Conservation (phyloP, 1,139 yeast genomes). For the Debaryomycetaceae sp. region DNA sequence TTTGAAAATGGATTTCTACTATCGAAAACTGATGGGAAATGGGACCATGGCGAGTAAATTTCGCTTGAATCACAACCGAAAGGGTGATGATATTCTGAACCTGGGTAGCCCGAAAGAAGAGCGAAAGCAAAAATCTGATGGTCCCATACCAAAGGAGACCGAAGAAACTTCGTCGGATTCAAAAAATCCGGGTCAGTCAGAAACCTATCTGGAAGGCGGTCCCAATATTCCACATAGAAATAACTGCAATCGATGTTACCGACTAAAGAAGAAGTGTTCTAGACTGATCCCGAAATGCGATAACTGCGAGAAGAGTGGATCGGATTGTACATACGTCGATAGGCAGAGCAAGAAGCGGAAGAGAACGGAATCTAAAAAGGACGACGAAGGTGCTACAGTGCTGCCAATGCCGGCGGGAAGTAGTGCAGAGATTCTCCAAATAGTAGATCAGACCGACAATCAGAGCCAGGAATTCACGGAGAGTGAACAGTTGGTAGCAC, state of each 20-base stretch:
- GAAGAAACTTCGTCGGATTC: neutral
- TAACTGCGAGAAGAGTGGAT: conserved; percentile 32
- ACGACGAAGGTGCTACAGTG: conserved; percentile 1
- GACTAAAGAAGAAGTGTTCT: conserved; percentile 42
- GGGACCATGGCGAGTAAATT: conserved; percentile 38
- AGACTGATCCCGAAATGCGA: conserved; percentile 36
- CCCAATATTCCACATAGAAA: conserved; percentile 29
- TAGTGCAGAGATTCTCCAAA: conserved; percentile 5
- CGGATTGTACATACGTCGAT: conserved; percentile 37
- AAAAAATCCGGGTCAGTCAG: conserved; percentile 7
- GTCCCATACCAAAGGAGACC: neutral
- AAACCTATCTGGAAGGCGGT: conserved; percentile 12
- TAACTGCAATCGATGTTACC: conserved; percentile 42
- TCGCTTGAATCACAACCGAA: conserved; percentile 13
- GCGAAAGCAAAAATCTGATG: neutral
- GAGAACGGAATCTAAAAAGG: conserved; percentile 1
- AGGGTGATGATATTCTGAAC: neutral
- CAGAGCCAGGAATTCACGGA: neutral
- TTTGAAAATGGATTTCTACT: conserved; percentile 30
- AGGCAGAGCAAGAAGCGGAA: conserved; percentile 26
- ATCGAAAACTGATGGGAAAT: conserved; percentile 37
- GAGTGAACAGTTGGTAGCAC: conserved; percentile 8
- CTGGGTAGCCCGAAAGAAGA: neutral
- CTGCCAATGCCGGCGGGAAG: neutral
- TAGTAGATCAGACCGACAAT: conserved; percentile 2